Base-by-base conservation (phyloP, 305 asterid species). In the Salvia sclarea region DNA sequence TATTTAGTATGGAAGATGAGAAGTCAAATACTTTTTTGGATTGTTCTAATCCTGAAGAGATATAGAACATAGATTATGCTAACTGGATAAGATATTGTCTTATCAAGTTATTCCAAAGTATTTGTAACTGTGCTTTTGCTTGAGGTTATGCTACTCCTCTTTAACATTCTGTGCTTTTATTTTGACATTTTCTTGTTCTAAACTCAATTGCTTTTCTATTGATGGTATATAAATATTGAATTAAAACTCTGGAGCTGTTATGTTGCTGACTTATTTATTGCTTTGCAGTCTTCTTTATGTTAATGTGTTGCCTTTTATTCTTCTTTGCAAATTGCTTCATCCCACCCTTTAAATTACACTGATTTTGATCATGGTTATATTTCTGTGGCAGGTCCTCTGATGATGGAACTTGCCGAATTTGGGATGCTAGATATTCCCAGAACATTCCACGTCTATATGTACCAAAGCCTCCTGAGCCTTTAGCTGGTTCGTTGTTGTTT, bases 401-500 rank as follows among this genome's bases (percentile, higher is more conserved):
- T 80, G 98, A 92, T 82, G 98, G 98, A 75, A 83, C 96, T 76
- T 92, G 98, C 75, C 94, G 98, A 68, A 86, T 92, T 66, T 92
- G 98, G 98, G 98, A 92, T 83, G 96, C 97, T 81, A 88, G 97
- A 80, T 80, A 83, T 78, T 90, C 98, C 69, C 94, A 88, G 65
- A 74, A 71, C 57, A 63, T 79, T 68, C 96, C 96, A 73, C 94
- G 97, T 30, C 63, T 88, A 62, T 92, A 81, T 77, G 69, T 84
- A 69, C 98, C 98, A 56, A 92, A 82, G 80, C 93, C 96, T 37
- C 70, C 86, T 38, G 95, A 90, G 68, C 52, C 81, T 41, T 68
- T 71, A 69, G 75, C 83, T 75, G 98, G 98, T 92, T 75, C 44
- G 95, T 75, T 70, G 73, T 75, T 55, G 63, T 28, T 50, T 53